Conservation (phyloP, 2,329 filamentous ascomycete genomes). For the Xylaria sp. region DNA sequence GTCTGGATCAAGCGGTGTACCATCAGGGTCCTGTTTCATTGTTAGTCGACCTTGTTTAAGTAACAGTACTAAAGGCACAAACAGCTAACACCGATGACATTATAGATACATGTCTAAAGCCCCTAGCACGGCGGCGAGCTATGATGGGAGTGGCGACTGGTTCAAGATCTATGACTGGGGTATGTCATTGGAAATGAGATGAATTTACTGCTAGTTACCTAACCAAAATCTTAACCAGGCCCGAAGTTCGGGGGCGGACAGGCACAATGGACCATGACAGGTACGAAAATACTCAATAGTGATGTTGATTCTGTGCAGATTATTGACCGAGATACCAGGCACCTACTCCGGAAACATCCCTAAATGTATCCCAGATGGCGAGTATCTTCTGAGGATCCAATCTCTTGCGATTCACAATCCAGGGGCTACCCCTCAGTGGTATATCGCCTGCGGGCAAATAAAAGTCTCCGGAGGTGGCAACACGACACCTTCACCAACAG, state of each 20-base stretch:
- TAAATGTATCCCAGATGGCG: constrained; percentile 61
- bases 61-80: background rate
- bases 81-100: constrained; percentile 27
- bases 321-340: constrained; percentile 34
- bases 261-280: constrained; percentile 50
- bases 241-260: constrained; percentile 50
- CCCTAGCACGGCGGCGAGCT: constrained; percentile 49
- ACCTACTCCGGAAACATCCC: constrained; percentile 59
- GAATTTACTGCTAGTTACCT: background rate
- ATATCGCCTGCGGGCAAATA: constrained; percentile 59
- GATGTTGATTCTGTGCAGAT: background rate
- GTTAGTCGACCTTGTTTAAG: constrained; percentile 17
- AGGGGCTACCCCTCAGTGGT: constrained; percentile 58
- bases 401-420: constrained; percentile 69
- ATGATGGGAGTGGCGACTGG: constrained; percentile 55
- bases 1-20: constrained; percentile 53
- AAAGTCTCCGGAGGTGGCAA: constrained; percentile 56
- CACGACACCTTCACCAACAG: constrained; percentile 49
- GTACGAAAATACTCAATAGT: constrained; percentile 37
- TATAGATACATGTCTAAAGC: constrained; percentile 55
- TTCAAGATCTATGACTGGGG: constrained; percentile 56
- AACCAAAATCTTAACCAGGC: constrained; percentile 36
- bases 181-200: constrained; percentile 18
- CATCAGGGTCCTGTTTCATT: constrained; percentile 55
- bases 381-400: constrained; percentile 69